These are phyloP conservation scores for Podospora bellae-mahoneyi DNA, from an alignment of 495 filamentous ascomycete species.

Conservation along the genomic window DNA sequence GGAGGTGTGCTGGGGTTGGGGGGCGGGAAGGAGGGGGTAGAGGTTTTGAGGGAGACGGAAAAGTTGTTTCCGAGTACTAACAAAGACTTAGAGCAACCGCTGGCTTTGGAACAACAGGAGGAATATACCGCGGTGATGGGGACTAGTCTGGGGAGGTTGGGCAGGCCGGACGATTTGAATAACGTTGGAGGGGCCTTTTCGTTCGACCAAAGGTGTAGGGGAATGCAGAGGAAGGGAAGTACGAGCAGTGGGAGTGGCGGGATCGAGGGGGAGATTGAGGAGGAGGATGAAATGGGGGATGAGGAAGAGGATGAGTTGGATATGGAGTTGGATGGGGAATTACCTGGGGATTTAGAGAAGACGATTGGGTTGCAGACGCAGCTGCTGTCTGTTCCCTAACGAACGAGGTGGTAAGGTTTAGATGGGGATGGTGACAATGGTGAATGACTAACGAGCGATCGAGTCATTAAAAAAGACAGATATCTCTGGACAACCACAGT, in stretches of 20 bases:
- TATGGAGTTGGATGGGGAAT: neutral
- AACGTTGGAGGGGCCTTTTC: neutral
- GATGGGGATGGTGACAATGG: neutral
- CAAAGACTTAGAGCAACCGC: neutral
- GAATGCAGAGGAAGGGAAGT: neutral
- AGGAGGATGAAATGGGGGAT: neutral
- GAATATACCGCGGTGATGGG: neutral
- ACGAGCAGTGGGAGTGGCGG: neutral
- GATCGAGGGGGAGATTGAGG: neutral
- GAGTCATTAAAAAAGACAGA: too few species aligned
- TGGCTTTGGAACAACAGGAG: neutral
- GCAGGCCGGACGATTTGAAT: neutral
- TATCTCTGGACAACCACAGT: too few species aligned
- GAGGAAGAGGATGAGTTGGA: neutral
- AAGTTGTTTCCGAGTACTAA: neutral
- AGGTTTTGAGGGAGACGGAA: neutral
- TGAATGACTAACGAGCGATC: neutral
- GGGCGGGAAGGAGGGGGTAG: neutral
- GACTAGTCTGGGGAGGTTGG: neutral
- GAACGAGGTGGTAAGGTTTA: neutral
- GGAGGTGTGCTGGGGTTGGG: neutral
- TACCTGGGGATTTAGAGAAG: neutral
- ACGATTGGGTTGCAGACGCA: neutral
- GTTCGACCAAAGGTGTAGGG: neutral
- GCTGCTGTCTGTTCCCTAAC: too few species aligned